phyloP scores from a whole-genome alignment of 2,329 filamentous ascomycete genomes.

The Pseudophaeomoniella oleicola region DNA sequence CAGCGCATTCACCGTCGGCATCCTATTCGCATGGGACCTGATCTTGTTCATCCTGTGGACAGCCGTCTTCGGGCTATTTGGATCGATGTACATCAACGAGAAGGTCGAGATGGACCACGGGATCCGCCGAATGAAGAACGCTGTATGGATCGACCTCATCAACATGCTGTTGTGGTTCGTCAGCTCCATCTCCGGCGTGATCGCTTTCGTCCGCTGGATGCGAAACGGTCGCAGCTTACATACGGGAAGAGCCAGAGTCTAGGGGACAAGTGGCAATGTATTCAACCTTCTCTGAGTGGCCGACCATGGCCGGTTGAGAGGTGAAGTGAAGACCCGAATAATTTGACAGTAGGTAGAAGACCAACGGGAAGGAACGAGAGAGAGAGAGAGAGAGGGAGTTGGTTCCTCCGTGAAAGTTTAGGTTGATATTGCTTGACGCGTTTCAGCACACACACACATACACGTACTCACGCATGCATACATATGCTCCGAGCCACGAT shows the following conservation, averaged over 20 bases:
- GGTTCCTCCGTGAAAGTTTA: too few species aligned
- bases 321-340: too few species aligned
- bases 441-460: too few species aligned
- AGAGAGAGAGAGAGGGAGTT: too few species aligned
- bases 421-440: too few species aligned
- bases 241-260: slow-evolving; percentile 1
- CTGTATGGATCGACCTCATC: slow-evolving; percentile 68
- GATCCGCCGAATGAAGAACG: slow-evolving; percentile 66
- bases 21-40: slow-evolving; percentile 50
- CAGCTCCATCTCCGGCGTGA: slow-evolving; percentile 29
- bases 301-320: too few species aligned
- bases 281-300: too few species aligned
- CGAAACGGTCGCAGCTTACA: slow-evolving; percentile 1
- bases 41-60: slow-evolving; percentile 68
- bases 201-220: slow-evolving; percentile 2
- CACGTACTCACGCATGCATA: too few species aligned
- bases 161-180: slow-evolving; percentile 65
- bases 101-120: slow-evolving; percentile 48
- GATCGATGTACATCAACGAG: slow-evolving; percentile 61
- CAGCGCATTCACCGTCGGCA: slow-evolving; percentile 18
- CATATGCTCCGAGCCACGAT: too few species aligned
- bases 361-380: too few species aligned
- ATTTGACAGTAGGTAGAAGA: too few species aligned
- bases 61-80: slow-evolving; percentile 71
- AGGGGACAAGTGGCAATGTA: too few species aligned